Evolutionary conservation across 176 grass and related monocot species (phyloP), one percentile per base, ranked within the genome.

Genomic region (Hsuehochloa calcarea): DNA sequence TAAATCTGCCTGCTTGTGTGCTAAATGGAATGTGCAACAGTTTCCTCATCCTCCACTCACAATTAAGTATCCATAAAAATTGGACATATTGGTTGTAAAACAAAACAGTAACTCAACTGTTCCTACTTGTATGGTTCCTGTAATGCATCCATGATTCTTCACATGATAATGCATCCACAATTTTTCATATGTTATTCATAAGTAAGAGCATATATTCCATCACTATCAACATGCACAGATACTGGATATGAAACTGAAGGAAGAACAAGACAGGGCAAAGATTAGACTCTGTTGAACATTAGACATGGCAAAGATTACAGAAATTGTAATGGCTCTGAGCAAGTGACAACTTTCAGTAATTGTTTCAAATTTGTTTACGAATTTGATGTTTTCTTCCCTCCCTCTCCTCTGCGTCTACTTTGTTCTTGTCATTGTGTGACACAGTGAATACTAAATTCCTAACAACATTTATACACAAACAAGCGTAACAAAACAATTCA

Each of bases 61-160:
- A 29, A 71, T 23, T 71, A 78, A 65, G 68, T 71, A 23, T 78
- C 13, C n/a, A 61, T n/a, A 63, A 15, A 73, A 72, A 64, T 80
- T 82, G 16, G 29, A 26, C 6, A 1, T 69, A 22, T 20, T 7
- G 83, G 62, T n/a, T 4, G 1, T 20, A 7, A 62, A 46, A 34
- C 12, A 79, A 70, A 60, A 3, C 56, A 23, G 41, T 50, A 79
- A 62, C 22, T 47, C 54, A 63, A 63, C 45, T 31, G 26, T n/a
- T 70, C 34, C 29, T 62, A 19, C 67, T 22, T 52, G 5, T 31
- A 84, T 22, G 35, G 61, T 44, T 49, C n/a, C 0, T 68, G 3
- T 8, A 52, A 8, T 56, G 40, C 7, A 68, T 12, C 34, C 37
- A 85, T 20, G 13, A 76, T 85, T 89, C 69, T 41, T 51, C 9